These are phyloP conservation scores for Phytophthora nicotianae DNA, from an alignment of 352 stramenopile species.

Conservation along the genomic window DNA sequence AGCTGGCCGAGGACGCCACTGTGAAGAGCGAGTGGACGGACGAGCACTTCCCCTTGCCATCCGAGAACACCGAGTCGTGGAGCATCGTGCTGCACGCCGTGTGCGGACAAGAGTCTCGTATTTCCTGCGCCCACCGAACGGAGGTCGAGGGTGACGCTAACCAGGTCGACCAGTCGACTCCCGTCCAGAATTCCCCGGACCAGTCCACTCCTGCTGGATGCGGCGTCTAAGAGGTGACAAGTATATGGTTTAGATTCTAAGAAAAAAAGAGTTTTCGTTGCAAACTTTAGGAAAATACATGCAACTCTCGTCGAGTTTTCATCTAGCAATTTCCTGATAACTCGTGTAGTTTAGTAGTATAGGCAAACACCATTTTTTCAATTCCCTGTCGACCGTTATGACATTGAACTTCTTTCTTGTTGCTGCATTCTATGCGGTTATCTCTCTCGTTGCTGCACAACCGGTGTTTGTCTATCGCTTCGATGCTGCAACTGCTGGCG, in stretches of 20 bases:
- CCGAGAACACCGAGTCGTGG: conserved; percentile 51
- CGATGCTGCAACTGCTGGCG: conserved; percentile 26
- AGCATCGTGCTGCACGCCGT: conserved; percentile 71
- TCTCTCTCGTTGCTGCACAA: conserved; percentile 3
- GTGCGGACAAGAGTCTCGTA: conserved; percentile 47
- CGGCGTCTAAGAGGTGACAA: conserved; percentile 7
- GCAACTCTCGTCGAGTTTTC: not conserved
- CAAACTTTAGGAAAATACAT: not conserved
- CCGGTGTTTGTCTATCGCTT: conserved; percentile 29
- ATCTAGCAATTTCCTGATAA: not conserved
- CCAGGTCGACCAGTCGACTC: conserved; percentile 22
- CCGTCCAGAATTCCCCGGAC: conserved; percentile 6
- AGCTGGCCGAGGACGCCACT: conserved; percentile 23
- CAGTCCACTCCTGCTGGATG: conserved; percentile 21
- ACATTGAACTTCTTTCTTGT: conserved; percentile 5
- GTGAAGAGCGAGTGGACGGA: conserved; percentile 44
- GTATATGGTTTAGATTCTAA: not conserved
- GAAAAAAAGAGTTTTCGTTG: not conserved
- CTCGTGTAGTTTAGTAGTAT: not conserved
- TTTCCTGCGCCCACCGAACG: conserved; percentile 45
- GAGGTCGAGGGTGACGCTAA: conserved; percentile 4
- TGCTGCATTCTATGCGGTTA: not conserved
- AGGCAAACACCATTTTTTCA: conserved; percentile 1
- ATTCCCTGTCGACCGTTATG: conserved; percentile 11
- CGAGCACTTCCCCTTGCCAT: conserved; percentile 43